Evolutionary conservation across 2,329 filamentous ascomycete species (phyloP), one percentile per base, ranked within the genome.

Genomic region (Nothophaeocryptopus gaeumannii): DNA sequence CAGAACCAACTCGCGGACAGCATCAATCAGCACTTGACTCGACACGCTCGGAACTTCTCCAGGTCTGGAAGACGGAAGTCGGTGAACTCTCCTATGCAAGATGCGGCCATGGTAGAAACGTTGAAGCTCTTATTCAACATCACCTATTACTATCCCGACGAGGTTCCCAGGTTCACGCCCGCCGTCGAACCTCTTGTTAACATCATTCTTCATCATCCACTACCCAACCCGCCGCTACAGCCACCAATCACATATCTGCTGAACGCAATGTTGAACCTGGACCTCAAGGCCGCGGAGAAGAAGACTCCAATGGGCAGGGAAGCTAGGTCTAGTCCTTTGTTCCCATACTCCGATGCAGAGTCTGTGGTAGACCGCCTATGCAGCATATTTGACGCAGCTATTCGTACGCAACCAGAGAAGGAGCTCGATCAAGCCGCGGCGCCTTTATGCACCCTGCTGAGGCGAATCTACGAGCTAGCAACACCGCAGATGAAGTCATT

Each of bases 71-170:
- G 55, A 8, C 46, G 54, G 35, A 55, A 48, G 16, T 59, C 58
- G 5, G 45, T 44, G 32, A 57, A 44, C 8, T 53, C 69, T 59
- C 78, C 80, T 0, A 87, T 91, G 78, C 83, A 86, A 56, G 83
- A 86, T 51, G 83, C 92, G 81, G 89, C 91, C 0, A 76, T 97
- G 33, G 78, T 78, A 8, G 92, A 97, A 68, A 92, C 87, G 0
- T 74, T 93, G 42, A 96, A 95, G 64, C 77, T 97, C 35, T 72
- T 95, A 44, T 97, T 95, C 76, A 96, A 96, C 68, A 77, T 96
- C 45, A 87, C 86, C 1, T 84, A 91, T 61, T 83, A 84, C 62
- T 86, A 85, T 62, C 81, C 83, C 3, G 77, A 84, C 36, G 76
- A 85, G 20, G 70, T 73, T 4, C 67, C 74, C 0, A 71, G 75